Evolutionary conservation across 257 asterid genomes (phyloP).

Genomic region (Parsonsia alboflavescens): DNA sequence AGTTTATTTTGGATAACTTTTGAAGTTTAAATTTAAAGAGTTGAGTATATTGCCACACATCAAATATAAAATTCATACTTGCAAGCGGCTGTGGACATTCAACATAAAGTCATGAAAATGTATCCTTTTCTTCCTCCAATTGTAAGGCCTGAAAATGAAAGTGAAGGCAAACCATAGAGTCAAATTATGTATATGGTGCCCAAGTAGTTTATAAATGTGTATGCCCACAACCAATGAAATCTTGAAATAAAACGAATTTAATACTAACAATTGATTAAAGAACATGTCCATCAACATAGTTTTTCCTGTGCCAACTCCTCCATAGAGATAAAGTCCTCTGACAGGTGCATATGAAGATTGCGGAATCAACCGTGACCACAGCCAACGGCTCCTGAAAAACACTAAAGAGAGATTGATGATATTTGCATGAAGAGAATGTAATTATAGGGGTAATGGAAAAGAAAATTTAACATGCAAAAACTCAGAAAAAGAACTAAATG

Average conservation of each 20-base stretch:
- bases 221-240: not conserved
- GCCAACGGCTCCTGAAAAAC: conserved; percentile 78
- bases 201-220: not conserved
- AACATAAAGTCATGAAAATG: conserved; percentile 98
- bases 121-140: conserved; percentile 93
- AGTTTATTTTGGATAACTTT: not conserved
- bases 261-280: conserved; percentile 60
- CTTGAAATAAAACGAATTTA: not conserved
- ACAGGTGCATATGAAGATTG: conserved; percentile 57
- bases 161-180: not conserved
- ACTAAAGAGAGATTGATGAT: not conserved
- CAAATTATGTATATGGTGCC: not conserved
- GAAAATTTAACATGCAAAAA: not conserved
- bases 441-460: not conserved
- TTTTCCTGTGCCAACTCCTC: conserved; percentile 98
- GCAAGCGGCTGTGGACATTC: conserved; percentile 83
- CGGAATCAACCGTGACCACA: conserved; percentile 88
- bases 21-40: conserved; percentile 6
- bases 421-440: not conserved
- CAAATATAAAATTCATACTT: conserved; percentile 37
- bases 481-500: not conserved
- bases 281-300: conserved; percentile 97
- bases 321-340: conserved; percentile 89
- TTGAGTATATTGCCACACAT: not conserved
- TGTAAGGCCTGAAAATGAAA: conserved; percentile 54